Conservation (phyloP, 768 basidiomycete species). For the Leccinum sublutescens region DNA sequence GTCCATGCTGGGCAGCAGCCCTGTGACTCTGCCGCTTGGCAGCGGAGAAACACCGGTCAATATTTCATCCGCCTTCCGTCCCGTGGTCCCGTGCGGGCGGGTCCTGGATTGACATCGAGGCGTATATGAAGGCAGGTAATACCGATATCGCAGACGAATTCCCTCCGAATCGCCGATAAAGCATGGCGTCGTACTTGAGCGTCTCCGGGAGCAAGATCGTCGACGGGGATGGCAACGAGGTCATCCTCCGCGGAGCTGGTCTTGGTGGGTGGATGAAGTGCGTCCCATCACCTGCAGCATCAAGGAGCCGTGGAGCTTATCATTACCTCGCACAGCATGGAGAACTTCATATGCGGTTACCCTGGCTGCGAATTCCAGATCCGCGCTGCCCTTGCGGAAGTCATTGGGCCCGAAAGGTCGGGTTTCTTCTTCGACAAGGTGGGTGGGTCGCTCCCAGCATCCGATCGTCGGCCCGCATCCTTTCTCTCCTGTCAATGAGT, state of each 20-base stretch:
- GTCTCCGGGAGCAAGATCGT: constrained; percentile 61
- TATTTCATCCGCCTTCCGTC: not conserved
- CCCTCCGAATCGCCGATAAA: not conserved
- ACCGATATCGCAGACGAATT: not conserved
- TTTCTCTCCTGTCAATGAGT: not conserved
- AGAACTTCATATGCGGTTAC: constrained; percentile 77
- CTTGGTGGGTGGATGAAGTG: constrained; percentile 87
- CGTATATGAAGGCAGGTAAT: constrained; percentile 1
- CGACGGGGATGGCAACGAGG: constrained; percentile 52
- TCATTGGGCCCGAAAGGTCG: constrained; percentile 65
- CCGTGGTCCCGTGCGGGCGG: not conserved
- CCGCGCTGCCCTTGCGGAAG: constrained; percentile 62
- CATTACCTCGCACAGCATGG: constrained; percentile 48
- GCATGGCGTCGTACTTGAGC: constrained; percentile 44
- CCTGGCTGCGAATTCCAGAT: constrained; percentile 83
- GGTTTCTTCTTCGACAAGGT: constrained; percentile 81
- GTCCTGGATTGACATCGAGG: not conserved
- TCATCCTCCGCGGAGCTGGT: constrained; percentile 71
- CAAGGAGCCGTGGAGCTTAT: not conserved
- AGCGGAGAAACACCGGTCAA: constrained; percentile 20
- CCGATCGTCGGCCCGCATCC: not conserved
- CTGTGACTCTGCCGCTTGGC: constrained; percentile 3
- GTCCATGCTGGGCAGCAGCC: not conserved
- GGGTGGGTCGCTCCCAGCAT: constrained; percentile 33
- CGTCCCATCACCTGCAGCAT: constrained; percentile 32